Conservation (phyloP, 805 yeast species). For the Candida lessepsii region DNA sequence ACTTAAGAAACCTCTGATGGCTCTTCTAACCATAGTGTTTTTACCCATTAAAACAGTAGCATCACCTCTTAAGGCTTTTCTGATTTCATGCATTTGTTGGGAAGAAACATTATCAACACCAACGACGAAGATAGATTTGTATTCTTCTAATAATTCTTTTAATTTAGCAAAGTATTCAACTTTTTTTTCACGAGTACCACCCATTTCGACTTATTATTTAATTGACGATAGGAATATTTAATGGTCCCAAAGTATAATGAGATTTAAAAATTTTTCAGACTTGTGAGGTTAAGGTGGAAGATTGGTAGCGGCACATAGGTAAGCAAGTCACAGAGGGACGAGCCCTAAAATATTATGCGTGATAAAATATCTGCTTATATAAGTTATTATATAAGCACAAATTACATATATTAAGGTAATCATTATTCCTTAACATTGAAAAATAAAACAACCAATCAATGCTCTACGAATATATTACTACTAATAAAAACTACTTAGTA, state of each 20-base stretch:
- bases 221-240: constrained; percentile 87
- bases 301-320: not conserved
- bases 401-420: too few relatives aligned
- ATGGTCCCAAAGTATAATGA: constrained; percentile 46
- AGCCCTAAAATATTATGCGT: constrained; percentile 10
- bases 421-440: too few relatives aligned
- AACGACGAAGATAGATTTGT: constrained; percentile 97
- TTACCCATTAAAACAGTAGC: constrained; percentile 99
- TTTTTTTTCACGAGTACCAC: constrained; percentile 99
- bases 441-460: too few relatives aligned
- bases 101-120: constrained; percentile 99
- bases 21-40: constrained; percentile 99
- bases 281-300: constrained; percentile 2
- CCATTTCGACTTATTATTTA: constrained; percentile 87
- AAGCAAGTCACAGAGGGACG: constrained; percentile 3
- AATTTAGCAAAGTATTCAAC: constrained; percentile 92
- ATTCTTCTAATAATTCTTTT: constrained; percentile 92
- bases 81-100: constrained; percentile 99
- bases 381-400: not conserved
- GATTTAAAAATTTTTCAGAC: constrained; percentile 5
- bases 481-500: constrained; percentile 61
- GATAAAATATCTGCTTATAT: constrained; percentile 1
- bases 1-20: constrained; percentile 90
- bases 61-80: constrained; percentile 92
- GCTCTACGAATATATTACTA: too few relatives aligned